These are phyloP conservation scores for Eucalyptus regnans DNA, from an alignment of 345 rosid species.

Conservation along the genomic window DNA sequence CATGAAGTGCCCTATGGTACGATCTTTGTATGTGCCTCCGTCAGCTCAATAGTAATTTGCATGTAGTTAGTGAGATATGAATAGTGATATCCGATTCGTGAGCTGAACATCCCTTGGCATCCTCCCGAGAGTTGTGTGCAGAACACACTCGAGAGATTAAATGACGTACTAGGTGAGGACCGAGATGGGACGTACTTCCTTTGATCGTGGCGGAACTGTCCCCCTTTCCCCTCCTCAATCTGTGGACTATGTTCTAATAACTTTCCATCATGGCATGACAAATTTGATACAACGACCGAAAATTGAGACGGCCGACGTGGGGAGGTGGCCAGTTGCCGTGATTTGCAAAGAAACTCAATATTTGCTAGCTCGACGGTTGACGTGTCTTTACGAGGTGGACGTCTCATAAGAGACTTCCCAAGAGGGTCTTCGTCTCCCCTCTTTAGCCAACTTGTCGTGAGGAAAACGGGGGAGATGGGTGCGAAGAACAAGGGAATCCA, in stretches of 20 bases:
- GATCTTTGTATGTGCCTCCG: background rate
- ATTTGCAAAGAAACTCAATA: background rate
- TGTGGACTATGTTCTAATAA: background rate
- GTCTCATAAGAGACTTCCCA: background rate
- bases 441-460: background rate
- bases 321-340: background rate
- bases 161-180: background rate
- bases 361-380: background rate
- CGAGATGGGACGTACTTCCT: background rate
- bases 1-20: background rate
- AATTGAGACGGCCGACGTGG: background rate
- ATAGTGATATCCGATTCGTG: background rate
- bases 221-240: background rate
- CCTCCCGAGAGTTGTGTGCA: background rate
- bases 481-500: background rate
- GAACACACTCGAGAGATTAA: background rate
- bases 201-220: background rate
- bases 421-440: background rate
- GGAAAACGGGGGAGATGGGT: background rate
- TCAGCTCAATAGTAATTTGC: accelerated
- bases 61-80: background rate
- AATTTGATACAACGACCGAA: background rate
- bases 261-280: background rate
- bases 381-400: background rate
- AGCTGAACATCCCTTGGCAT: background rate